phyloP scores from a whole-genome alignment of 2,329 filamentous ascomycete species.

The Cladosporium velox region DNA sequence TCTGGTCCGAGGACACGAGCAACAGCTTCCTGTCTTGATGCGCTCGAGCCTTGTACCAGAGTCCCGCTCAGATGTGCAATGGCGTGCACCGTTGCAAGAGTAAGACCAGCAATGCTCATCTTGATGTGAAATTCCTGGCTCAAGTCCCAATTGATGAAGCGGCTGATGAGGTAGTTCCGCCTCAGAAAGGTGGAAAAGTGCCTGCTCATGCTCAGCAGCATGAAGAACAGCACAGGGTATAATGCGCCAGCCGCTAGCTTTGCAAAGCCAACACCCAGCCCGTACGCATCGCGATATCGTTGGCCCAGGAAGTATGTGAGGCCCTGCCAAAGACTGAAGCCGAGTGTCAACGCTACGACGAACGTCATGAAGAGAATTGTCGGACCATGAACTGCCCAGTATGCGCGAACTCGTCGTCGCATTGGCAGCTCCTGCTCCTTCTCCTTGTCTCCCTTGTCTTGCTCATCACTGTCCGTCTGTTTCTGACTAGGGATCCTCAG shows the following conservation, averaged over 20 bases:
- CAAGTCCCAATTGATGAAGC: constrained; percentile 60
- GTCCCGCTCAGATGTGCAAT: constrained; percentile 57
- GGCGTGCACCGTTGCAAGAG: constrained; percentile 56
- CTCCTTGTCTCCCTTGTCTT: constrained; percentile 50
- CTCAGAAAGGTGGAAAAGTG: constrained; percentile 57
- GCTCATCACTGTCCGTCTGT: constrained; percentile 55
- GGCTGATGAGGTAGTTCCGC: constrained; percentile 54
- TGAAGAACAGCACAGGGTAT: constrained; percentile 61
- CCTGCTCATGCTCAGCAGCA: constrained; percentile 60
- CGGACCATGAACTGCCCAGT: constrained; percentile 59
- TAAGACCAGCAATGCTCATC: constrained; percentile 54
- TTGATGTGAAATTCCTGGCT: constrained; percentile 59
- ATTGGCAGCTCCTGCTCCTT: constrained; percentile 42
- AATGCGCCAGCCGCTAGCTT: constrained; percentile 58
- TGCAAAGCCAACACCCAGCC: constrained; percentile 58
- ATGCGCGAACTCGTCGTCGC: constrained; percentile 52
- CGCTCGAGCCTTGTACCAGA: constrained; percentile 53
- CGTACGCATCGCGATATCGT: constrained; percentile 53
- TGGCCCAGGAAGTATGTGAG: constrained; percentile 53
- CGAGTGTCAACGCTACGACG: constrained; percentile 52
- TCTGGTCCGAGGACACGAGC: constrained; percentile 49
- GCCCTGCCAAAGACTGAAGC: constrained; percentile 57
- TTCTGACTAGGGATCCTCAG: constrained; percentile 59
- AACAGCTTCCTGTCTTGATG: constrained; percentile 48
- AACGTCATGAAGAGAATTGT: constrained; percentile 53